phyloP scores from a whole-genome alignment of 768 basidiomycete species.

The Galerina marginata region DNA sequence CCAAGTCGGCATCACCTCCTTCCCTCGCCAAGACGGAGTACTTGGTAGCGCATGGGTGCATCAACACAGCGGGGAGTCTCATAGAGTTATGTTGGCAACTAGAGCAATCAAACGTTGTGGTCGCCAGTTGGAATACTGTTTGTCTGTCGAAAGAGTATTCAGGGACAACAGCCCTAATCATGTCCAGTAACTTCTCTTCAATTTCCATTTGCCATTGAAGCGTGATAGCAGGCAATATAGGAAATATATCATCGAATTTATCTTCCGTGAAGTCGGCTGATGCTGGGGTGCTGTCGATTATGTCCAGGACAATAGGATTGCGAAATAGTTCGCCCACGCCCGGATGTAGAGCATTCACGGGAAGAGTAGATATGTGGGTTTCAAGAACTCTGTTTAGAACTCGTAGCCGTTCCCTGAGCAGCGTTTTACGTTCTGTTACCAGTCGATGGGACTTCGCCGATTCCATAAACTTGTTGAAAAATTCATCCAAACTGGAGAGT shows the following conservation, averaged over 20 bases:
- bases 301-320: not conserved
- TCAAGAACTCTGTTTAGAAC: not conserved
- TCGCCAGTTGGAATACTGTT: constrained; percentile 29
- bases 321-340: not conserved
- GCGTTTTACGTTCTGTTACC: not conserved
- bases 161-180: not conserved
- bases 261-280: not conserved
- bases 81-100: not conserved
- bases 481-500: no score
- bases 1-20: not conserved
- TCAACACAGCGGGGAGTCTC: constrained; percentile 13
- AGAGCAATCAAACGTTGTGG: constrained; percentile 27
- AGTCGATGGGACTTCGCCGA: not conserved
- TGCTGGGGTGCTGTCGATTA: not conserved
- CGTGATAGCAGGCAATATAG: constrained; percentile 1
- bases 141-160: not conserved
- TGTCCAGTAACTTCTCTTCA: constrained; percentile 1
- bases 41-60: constrained; percentile 7
- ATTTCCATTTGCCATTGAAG: constrained; percentile 1
- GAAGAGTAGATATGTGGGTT: not conserved
- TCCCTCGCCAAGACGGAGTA: not conserved
- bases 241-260: not conserved
- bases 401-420: constrained; percentile 1
- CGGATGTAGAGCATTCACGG: not conserved
- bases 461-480: no score